A percentile compares a stretch with the other conserved stretches of the same genome.
These are phyloP conservation scores for Podospora australis DNA, from an alignment of 495 filamentous ascomycete genomes.

Conservation along the genomic window DNA sequence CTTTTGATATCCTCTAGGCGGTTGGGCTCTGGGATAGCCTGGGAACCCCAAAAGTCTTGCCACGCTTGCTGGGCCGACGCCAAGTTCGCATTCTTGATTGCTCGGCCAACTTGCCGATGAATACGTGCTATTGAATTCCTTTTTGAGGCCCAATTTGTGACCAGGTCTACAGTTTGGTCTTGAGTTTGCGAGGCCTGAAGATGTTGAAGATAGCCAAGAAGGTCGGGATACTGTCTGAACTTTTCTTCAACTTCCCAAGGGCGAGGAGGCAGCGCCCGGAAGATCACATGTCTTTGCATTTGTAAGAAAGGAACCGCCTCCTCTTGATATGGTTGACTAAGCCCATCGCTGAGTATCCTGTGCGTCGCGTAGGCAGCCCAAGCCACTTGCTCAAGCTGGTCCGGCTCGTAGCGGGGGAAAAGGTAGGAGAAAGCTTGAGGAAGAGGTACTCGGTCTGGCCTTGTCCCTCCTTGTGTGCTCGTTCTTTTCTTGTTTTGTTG, in stretches of 20 bases:
- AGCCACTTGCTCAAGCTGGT: conserved; percentile 21
- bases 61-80: conserved; percentile 21
- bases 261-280: conserved; percentile 5
- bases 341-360: conserved; percentile 30
- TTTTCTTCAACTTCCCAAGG: conserved; percentile 4
- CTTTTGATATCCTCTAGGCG: conserved; percentile 13
- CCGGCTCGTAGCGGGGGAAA: conserved; percentile 5
- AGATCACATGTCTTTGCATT: conserved; percentile 12
- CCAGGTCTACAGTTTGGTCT: background rate
- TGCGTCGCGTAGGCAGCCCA: conserved; percentile 38
- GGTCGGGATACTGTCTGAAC: conserved; percentile 4
- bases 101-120: conserved; percentile 12
- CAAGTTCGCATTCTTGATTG: conserved; percentile 13
- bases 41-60: conserved; percentile 26
- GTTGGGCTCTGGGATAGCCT: conserved; percentile 15
- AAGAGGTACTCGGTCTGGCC: background rate
- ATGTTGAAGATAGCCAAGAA: conserved; percentile 7
- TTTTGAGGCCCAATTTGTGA: background rate
- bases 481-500: conserved; percentile 12
- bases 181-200: background rate
- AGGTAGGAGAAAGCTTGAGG: background rate
- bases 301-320: conserved; percentile 21
- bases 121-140: background rate
- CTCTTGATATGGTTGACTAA: conserved; percentile 15
- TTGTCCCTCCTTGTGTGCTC: background rate